Evolutionary conservation across 208 protist genomes (phyloP).

Genomic region (Acanthamoeba culbertsoni): DNA sequence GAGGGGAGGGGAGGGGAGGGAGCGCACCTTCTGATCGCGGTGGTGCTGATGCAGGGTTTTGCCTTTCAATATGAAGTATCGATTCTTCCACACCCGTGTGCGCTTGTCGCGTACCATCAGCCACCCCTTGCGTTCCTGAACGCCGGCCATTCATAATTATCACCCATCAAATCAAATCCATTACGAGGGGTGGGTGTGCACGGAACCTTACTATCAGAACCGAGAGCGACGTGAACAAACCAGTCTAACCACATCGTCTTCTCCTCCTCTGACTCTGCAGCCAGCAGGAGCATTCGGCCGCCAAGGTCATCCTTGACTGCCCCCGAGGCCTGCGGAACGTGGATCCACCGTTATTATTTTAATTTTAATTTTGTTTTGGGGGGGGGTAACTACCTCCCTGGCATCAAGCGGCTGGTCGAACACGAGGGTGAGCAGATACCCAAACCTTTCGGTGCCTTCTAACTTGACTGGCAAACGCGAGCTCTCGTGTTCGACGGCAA

Average conservation of each 20-base stretch:
- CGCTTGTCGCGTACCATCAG: background rate
- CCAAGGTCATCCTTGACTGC: background rate
- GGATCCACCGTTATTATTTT: background rate
- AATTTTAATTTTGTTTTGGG: background rate
- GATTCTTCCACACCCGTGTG: background rate
- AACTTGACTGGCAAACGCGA: background rate
- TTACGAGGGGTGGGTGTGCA: background rate
- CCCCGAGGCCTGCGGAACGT: background rate
- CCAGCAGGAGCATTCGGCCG: background rate
- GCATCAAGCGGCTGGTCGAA: constrained; percentile 1
- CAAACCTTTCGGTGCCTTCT: background rate
- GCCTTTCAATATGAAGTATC: constrained; percentile 17
- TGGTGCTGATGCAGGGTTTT: constrained; percentile 32
- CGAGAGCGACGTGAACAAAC: constrained; percentile 21
- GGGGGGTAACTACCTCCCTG: background rate
- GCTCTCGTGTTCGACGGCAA: background rate
- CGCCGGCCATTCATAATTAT: background rate
- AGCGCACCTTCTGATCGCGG: constrained; percentile 8
- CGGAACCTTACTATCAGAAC: background rate
- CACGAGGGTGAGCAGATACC: constrained; percentile 32
- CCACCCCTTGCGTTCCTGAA: constrained; percentile 20
- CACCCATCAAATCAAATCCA: background rate
- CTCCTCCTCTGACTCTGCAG: constrained; percentile 12
- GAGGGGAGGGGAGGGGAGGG: background rate
- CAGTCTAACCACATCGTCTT: background rate